Percentiles rank a stretch among this genome's conserved stretches.
Evolutionary conservation across 1,139 yeast species (phyloP).

Genomic region (Yarrowia galli): DNA sequence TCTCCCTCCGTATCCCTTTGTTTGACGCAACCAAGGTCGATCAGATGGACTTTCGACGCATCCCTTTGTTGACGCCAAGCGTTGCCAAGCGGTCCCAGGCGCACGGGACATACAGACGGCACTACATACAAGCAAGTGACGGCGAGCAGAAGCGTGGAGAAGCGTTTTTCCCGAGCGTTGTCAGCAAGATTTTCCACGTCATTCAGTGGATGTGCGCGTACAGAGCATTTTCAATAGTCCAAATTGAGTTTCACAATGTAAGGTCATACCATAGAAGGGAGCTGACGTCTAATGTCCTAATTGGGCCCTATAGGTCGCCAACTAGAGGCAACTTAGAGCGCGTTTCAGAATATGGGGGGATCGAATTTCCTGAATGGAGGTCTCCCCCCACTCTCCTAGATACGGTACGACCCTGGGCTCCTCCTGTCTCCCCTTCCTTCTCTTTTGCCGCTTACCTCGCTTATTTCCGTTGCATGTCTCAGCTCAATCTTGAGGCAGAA

Average conservation of each 20-base stretch:
- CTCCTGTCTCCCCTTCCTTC: neutral
- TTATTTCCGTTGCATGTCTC: slow-evolving; percentile 17
- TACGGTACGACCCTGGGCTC: neutral
- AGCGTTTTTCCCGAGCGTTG: neutral
- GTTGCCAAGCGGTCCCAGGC: neutral
- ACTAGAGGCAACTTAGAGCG: too few species aligned
- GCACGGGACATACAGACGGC: slow-evolving; percentile 8
- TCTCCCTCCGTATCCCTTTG: slow-evolving; percentile 10
- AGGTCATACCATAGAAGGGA: too few species aligned
- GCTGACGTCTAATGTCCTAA: too few species aligned
- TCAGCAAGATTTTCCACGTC: too few species aligned
- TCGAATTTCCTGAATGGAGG: too few species aligned
- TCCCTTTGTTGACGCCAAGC: slow-evolving; percentile 19
- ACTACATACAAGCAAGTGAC: neutral
- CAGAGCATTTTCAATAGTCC: too few species aligned
- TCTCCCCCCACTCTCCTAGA: neutral
- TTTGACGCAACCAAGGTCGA: slow-evolving; percentile 1
- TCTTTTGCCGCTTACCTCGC: slow-evolving; percentile 4
- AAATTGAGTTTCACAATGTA: too few species aligned
- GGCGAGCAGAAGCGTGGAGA: neutral
- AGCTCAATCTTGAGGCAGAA: slow-evolving; percentile 6
- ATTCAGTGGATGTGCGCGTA: too few species aligned
- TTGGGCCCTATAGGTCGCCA: too few species aligned
- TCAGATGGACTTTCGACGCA: slow-evolving; percentile 11
- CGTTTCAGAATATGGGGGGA: too few species aligned